Evolutionary conservation across 495 filamentous ascomycete species (phyloP).

Genomic region (Aspergillus conjunctus): DNA sequence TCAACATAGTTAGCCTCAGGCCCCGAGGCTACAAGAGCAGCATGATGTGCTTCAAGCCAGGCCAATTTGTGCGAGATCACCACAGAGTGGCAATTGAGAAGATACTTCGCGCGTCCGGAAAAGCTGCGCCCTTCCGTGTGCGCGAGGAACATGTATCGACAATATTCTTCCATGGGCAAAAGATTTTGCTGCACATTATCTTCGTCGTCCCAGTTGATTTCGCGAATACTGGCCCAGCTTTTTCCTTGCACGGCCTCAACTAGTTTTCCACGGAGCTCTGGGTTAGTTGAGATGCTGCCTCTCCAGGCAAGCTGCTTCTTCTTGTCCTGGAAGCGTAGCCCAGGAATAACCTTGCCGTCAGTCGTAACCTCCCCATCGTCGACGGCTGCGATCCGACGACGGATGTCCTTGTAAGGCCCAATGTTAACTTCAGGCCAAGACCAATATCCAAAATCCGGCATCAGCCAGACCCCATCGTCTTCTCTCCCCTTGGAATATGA

Average conservation of each 20-base stretch:
- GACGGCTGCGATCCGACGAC: conserved; percentile 39
- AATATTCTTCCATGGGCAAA: conserved; percentile 58
- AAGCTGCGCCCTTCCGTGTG: conserved; percentile 61
- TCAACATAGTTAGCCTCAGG: conserved; percentile 62
- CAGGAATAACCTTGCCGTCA: conserved; percentile 23
- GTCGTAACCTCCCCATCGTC: conserved; percentile 32
- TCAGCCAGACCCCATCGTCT: conserved; percentile 61
- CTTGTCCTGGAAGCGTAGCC: conserved; percentile 49
- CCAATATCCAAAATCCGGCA: conserved; percentile 83
- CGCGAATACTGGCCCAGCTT: conserved; percentile 55
- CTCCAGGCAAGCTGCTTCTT: conserved; percentile 70
- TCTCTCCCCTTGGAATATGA: conserved; percentile 49
- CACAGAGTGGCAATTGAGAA: conserved; percentile 62
- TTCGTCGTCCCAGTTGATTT: conserved; percentile 51
- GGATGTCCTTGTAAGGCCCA: conserved; percentile 58
- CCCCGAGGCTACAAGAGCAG: conserved; percentile 44
- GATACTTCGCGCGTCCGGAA: conserved; percentile 61
- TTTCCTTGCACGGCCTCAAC: conserved; percentile 46
- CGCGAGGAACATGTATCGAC: conserved; percentile 59
- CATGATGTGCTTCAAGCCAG: conserved; percentile 48
- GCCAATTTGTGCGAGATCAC: conserved; percentile 48
- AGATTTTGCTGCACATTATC: conserved; percentile 41
- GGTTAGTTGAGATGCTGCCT: conserved; percentile 50
- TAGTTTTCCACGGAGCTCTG: conserved; percentile 46
- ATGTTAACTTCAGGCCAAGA: conserved; percentile 66